Evolutionary conservation across 2,329 filamentous ascomycete genomes (phyloP).

Genomic region (Alternaria sp.): DNA sequence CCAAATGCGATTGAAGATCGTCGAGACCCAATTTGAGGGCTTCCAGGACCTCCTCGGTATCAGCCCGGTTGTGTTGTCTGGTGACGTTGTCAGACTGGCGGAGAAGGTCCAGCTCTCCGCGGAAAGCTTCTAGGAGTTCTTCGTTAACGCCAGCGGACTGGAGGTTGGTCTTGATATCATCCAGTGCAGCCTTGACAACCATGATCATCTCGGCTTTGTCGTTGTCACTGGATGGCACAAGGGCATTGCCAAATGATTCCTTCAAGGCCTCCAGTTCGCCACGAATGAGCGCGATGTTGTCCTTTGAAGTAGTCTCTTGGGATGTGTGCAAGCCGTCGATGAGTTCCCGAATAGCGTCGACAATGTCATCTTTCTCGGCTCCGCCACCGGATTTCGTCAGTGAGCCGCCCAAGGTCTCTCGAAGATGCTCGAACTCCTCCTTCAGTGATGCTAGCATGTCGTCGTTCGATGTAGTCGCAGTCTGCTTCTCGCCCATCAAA

Average conservation of each 20-base stretch:
- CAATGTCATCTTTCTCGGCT: constrained; percentile 70
- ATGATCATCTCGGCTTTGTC: constrained; percentile 55
- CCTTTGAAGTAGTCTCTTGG: constrained; percentile 53
- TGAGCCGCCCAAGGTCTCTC: constrained; percentile 64
- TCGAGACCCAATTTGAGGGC: constrained; percentile 59
- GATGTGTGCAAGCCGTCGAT: constrained; percentile 55
- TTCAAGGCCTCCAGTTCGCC: constrained; percentile 55
- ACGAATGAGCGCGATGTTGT: constrained; percentile 53
- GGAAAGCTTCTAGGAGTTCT: constrained; percentile 63
- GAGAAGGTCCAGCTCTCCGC: constrained; percentile 60
- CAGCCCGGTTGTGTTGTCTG: constrained; percentile 51
- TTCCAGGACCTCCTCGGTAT: constrained; percentile 60
- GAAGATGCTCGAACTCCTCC: constrained; percentile 68
- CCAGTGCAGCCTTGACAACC: constrained; percentile 47
- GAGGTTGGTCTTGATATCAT: constrained; percentile 47
- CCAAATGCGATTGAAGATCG: constrained; percentile 58
- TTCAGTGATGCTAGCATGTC: constrained; percentile 61
- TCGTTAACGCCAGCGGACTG: constrained; percentile 50
- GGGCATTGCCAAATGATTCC: constrained; percentile 52
- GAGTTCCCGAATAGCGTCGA: constrained; percentile 68
- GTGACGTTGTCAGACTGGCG: constrained; percentile 54
- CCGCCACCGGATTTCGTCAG: constrained; percentile 57
- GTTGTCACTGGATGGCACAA: constrained; percentile 50
- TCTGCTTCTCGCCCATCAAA: constrained; percentile 50
- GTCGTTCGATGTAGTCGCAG: constrained; percentile 48